Base-by-base conservation (phyloP, 495 filamentous ascomycete species). In the Aspergillus avenaceus region DNA sequence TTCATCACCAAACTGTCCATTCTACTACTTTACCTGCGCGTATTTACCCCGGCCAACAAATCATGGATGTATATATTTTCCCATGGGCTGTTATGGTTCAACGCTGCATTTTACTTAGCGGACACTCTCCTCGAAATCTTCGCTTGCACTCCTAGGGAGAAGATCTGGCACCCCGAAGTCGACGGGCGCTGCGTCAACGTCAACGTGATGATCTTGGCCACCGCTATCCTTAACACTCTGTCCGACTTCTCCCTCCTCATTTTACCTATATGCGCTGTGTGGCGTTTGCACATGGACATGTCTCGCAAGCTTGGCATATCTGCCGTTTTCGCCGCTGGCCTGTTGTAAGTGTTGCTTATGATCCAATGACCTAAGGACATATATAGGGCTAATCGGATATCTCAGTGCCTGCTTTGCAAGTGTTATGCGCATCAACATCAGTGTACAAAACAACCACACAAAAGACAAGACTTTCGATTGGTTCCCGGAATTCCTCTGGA, bases 1-100 rank as follows among this genome's bases (percentile, higher is more conserved):
- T 59, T 61, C 31, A 54, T 63, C 45, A 64, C 70, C 0, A 74
- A 76, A 45, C 32, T 73, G 12, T 61, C 70, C 14, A 67, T 76
- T 6, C 57, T 76, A 1, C 59, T 61, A 13, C 51, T 72, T 7
- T 73, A 73, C 41, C 62, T 65, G 13, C 65, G 70, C 1, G 57
- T 73, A 11, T 74, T 76, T 50, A 54, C 66, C 4, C 61, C 70
- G 8, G 31, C 45, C 14, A 51, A 55, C 2, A 53, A 58, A 27
- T 61, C 58, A 24, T 38, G 40, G 4, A 67, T 69, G 11, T 65
- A 67, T 32, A 58, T 61, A 16, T 41, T 52, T 21, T 66, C 72
- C 21, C 60, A 63, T 6, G n/a, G 52, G 11, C 57, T 72, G 5
- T 67, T 69, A 23, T 47, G 52, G 29, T 50, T 72, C 4, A 53